phyloP scores from a whole-genome alignment of 345 rosid genomes.

The Rhizophora mangle region DNA sequence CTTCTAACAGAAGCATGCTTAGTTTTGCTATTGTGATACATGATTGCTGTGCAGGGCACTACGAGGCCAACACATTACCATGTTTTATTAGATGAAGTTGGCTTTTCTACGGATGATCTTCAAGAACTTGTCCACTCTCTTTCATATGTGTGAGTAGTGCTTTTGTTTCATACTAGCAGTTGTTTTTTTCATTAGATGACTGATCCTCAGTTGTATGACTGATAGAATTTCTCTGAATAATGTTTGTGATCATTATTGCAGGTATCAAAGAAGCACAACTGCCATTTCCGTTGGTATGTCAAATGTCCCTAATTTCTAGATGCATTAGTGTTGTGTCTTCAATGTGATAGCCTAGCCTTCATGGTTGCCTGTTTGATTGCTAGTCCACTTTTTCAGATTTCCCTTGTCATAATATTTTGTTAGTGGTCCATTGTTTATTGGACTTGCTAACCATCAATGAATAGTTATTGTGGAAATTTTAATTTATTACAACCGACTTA shows the following conservation, averaged over 20 bases:
- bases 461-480: no score
- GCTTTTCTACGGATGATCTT: conserved; percentile 30
- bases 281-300: conserved; percentile 35
- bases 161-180: background rate
- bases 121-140: conserved; percentile 38
- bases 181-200: background rate
- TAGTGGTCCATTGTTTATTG: no score
- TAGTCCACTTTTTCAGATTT: no score
- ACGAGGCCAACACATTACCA: conserved; percentile 36
- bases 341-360: no score
- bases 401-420: no score
- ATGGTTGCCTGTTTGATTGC: no score
- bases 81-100: conserved; percentile 29
- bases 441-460: no score
- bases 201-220: background rate
- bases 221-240: background rate
- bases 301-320: no score
- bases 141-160: conserved; percentile 34
- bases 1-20: background rate
- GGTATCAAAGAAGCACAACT: conserved; percentile 44
- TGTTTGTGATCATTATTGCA: conserved; percentile 12
- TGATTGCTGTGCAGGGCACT: conserved; percentile 22
- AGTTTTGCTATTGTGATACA: background rate
- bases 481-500: no score
- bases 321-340: no score